Percentiles rank a stretch among this genome's conserved stretches.
These are phyloP conservation scores for Thelephora aurantiotincta DNA, from an alignment of 768 basidiomycete genomes.

Conservation along the genomic window DNA sequence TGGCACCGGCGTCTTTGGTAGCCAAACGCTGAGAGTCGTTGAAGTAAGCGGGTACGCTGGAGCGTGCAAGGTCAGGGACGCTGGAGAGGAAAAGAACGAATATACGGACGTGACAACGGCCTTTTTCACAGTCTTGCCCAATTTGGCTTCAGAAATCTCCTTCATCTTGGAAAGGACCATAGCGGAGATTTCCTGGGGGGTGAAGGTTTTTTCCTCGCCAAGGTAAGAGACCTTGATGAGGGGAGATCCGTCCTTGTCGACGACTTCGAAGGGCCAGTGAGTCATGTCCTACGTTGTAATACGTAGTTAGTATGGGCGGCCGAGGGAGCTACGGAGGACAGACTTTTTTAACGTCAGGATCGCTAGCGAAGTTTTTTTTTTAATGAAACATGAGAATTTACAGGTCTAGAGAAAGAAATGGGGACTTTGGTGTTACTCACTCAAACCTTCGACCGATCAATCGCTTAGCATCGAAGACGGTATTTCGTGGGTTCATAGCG, in stretches of 20 bases:
- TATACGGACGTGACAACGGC: slow-evolving; percentile 87
- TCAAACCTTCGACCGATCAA: slow-evolving; percentile 96
- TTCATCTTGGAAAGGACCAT: slow-evolving; percentile 99
- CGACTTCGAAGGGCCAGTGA: slow-evolving; percentile 96
- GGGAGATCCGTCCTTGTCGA: slow-evolving; percentile 95
- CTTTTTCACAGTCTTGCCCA: slow-evolving; percentile 96
- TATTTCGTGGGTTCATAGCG: slow-evolving; percentile 99
- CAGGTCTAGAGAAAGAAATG: neutral
- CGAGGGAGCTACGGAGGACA: neutral
- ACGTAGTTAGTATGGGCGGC: neutral
- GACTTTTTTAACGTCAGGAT: slow-evolving; percentile 89
- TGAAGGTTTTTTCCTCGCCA: slow-evolving; percentile 89
- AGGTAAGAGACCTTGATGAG: slow-evolving; percentile 95
- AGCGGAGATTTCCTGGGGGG: slow-evolving; percentile 97
- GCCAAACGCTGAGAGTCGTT: slow-evolving; percentile 99
- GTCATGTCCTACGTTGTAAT: slow-evolving; percentile 56
- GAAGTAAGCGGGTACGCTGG: slow-evolving; percentile 94
- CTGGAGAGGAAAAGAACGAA: slow-evolving; percentile 3
- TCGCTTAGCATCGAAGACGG: slow-evolving; percentile 98
- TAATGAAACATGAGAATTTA: slow-evolving; percentile 6
- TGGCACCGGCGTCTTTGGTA: slow-evolving; percentile 97
- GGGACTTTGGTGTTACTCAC: slow-evolving; percentile 31
- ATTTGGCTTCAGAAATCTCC: slow-evolving; percentile 98
- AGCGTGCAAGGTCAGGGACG: neutral
- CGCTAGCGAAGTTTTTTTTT: slow-evolving; percentile 38